Base-by-base conservation (phyloP, 2,329 filamentous ascomycete species). In the Niveomyces coronatus region DNA sequence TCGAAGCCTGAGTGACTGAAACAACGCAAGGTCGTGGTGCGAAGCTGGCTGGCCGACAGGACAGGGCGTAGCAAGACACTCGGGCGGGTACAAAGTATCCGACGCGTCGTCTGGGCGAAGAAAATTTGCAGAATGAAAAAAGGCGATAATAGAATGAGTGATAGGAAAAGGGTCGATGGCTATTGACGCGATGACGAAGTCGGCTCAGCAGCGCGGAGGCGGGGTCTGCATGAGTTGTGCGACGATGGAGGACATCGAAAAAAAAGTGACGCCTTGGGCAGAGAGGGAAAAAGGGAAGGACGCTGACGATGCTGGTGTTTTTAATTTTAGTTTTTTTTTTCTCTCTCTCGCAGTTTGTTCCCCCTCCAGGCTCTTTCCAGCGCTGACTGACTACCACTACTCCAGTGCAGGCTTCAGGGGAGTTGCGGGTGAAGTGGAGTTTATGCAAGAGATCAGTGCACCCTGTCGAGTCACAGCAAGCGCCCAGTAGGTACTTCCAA, bases 181-280 rank as follows among this genome's bases (percentile, higher is more conserved):
- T 14, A 13, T 18, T 30, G 10, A 6, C 8, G 23, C 20, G 32
- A 28, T 15, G 7, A 8, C 4, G 23, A 27, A 24, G 36, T 32
- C 33, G 29, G 30, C 40, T 37, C 35, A 34, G 40, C 40, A 42
- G 40, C 40, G 40, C 31, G 40, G 40, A 38, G 30, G 38, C 40
- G 40, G 31, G 40, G 31, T 38, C 40, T 42, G 35, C 40, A 26
- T 37, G 34, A 35, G 40, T 26, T 37, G 31, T 37, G 20, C 16
- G 30, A n/a, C 7, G 38, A 35, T 35, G 30, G 26, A 36, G 39
- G 34, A 24, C 33, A 32, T 39, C 36, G 28, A 33, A 37, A 23
- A 14, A 29, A 19, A 33, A 29, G 31, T 22, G 24, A 17, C 37
- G 31, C 37, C 37, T 39, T 39, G 30, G 24, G 16, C 5, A 20